Conservation (phyloP, 129 eudicot genomes). For the Cynara cardunculus region DNA sequence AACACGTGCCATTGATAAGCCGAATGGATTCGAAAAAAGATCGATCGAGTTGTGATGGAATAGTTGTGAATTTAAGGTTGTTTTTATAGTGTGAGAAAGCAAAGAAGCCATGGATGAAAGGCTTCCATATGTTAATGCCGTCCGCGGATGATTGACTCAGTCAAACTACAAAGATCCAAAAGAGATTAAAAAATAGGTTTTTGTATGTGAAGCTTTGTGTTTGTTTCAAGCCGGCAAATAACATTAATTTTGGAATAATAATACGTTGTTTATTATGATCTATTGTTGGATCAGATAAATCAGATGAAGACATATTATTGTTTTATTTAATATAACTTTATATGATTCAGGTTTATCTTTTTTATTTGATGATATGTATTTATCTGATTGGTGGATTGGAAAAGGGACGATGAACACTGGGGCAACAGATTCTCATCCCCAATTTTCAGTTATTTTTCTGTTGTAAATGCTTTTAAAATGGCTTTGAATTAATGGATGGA, state of each 20-base stretch:
- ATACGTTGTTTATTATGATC: neutral
- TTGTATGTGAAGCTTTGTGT: neutral
- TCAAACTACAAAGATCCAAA: neutral
- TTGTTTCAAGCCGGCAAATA: neutral
- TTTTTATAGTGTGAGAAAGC: neutral
- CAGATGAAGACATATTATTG: too few species aligned
- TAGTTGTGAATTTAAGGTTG: neutral
- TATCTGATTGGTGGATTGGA: too few species aligned
- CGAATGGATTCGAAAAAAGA: neutral
- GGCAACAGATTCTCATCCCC: too few species aligned
- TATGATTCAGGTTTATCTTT: too few species aligned
- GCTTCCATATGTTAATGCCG: neutral
- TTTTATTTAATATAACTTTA: too few species aligned
- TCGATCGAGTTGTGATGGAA: neutral
- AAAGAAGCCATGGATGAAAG: neutral
- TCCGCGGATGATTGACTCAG: constrained; percentile 2
- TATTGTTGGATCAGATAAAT: too few species aligned
- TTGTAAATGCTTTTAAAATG: too few species aligned
- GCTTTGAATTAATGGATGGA: too few species aligned
- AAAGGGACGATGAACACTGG: too few species aligned
- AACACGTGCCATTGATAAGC: constrained; percentile 25
- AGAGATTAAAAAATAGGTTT: neutral
- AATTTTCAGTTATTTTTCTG: too few species aligned
- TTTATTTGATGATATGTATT: too few species aligned
- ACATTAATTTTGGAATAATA: neutral